A percentile compares a stretch with the other conserved stretches of the same genome.
phyloP scores from a whole-genome alignment of 2,329 filamentous ascomycete species.

The Blumeriella jaapii region DNA sequence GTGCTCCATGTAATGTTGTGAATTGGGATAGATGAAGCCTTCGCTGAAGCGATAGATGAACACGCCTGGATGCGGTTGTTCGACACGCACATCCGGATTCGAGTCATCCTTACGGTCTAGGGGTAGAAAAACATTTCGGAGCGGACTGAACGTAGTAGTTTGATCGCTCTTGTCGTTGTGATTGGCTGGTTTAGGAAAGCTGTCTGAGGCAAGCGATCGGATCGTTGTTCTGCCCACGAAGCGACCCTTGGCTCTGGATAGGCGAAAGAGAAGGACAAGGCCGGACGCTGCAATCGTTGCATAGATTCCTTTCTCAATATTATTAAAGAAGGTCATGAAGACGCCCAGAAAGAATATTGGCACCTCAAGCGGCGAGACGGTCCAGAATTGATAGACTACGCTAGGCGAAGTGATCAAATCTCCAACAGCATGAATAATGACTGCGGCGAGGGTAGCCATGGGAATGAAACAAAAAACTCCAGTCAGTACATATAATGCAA shows the following conservation, averaged over 20 bases:
- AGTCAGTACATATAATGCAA: slow-evolving; percentile 82
- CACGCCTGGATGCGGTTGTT: slow-evolving; percentile 76
- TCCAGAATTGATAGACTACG: slow-evolving; percentile 91
- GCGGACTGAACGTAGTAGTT: slow-evolving; percentile 34
- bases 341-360: slow-evolving; percentile 91
- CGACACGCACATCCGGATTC: slow-evolving; percentile 71
- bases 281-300: slow-evolving; percentile 67
- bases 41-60: slow-evolving; percentile 95
- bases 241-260: slow-evolving; percentile 72
- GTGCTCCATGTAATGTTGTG: slow-evolving; percentile 76
- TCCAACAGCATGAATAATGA: slow-evolving; percentile 92
- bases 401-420: slow-evolving; percentile 88
- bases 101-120: slow-evolving; percentile 81
- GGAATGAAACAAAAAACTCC: slow-evolving; percentile 93
- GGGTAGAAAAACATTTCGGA: slow-evolving; percentile 77
- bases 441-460: slow-evolving; percentile 64
- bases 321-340: slow-evolving; percentile 74
- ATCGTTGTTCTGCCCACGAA: slow-evolving; percentile 78
- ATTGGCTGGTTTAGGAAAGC: slow-evolving; percentile 63
- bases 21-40: slow-evolving; percentile 93
- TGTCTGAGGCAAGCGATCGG: too few species aligned
- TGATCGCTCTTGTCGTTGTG: slow-evolving; percentile 42
- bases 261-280: slow-evolving; percentile 69
- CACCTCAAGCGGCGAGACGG: slow-evolving; percentile 79
- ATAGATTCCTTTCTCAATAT: slow-evolving; percentile 90